phyloP scores from a whole-genome alignment of 73 alveolate species.

The Tetrahymena thermophila region DNA sequence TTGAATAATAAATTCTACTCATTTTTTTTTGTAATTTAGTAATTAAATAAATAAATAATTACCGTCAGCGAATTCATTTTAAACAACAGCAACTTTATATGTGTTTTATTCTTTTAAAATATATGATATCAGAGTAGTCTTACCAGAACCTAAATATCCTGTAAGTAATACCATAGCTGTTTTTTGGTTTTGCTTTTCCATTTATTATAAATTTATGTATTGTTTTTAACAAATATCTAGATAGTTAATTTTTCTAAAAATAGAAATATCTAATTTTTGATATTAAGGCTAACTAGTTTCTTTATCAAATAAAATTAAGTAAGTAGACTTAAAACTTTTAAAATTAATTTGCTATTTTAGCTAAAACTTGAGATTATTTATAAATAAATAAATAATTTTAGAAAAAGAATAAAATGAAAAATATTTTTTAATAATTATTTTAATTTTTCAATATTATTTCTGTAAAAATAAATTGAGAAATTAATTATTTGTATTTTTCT shows the following conservation, averaged over 20 bases:
- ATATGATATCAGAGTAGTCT: constrained; percentile 46
- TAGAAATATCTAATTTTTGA: not conserved
- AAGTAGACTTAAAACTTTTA: not conserved
- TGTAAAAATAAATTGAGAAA: too few relatives aligned
- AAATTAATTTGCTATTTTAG: not conserved
- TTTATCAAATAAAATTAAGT: too few relatives aligned
- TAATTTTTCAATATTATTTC: too few relatives aligned
- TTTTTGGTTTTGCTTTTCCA: not conserved
- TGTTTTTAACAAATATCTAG: not conserved
- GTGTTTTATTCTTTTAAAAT: constrained; percentile 24
- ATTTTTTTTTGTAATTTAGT: too few relatives aligned
- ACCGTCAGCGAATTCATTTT: constrained; percentile 59
- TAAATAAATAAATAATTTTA: not conserved
- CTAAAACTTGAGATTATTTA: not conserved
- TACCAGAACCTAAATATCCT: constrained; percentile 63
- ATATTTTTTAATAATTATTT: too few relatives aligned
- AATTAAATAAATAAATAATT: not conserved
- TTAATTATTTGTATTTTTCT: too few relatives aligned
- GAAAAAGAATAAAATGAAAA: too few relatives aligned
- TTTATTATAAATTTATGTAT: not conserved
- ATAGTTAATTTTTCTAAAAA: not conserved
- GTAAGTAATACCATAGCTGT: constrained; percentile 7
- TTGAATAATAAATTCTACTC: not conserved
- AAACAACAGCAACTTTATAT: constrained; percentile 57
- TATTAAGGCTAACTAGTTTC: too few relatives aligned